Evolutionary conservation across 2,329 filamentous ascomycete genomes (phyloP).

Genomic region (Exophiala sp.): DNA sequence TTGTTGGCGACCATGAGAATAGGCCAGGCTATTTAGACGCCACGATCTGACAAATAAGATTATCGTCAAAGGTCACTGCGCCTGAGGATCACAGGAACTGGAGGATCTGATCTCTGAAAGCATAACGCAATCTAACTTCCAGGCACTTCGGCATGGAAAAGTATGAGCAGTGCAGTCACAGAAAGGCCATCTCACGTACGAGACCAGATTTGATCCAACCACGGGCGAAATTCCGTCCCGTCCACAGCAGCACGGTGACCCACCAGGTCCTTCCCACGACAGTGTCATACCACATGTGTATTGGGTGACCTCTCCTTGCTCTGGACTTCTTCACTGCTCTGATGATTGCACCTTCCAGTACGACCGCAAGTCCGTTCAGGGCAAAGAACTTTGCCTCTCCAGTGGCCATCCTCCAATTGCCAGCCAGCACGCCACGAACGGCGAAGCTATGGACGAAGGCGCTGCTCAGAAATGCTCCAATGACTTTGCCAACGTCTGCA

Average conservation of each 20-base stretch:
- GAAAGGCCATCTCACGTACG: slow-evolving; percentile 37
- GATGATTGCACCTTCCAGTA: slow-evolving; percentile 30
- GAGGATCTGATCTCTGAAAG: too few relatives aligned
- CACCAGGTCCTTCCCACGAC: slow-evolving; percentile 42
- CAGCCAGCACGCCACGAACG: slow-evolving; percentile 40
- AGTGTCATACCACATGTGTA: slow-evolving; percentile 32
- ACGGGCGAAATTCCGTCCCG: slow-evolving; percentile 41
- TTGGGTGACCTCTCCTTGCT: slow-evolving; percentile 14
- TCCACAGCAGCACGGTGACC: slow-evolving; percentile 38
- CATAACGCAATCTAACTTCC: too few relatives aligned
- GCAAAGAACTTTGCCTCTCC: slow-evolving; percentile 36
- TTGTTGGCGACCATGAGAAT: too few relatives aligned
- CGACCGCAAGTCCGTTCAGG: slow-evolving; percentile 34
- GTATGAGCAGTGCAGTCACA: slow-evolving; percentile 2
- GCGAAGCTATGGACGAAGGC: slow-evolving; percentile 43
- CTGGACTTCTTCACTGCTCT: slow-evolving; percentile 25
- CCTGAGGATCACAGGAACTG: too few relatives aligned
- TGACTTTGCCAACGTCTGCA: slow-evolving; percentile 43
- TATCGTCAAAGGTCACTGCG: too few relatives aligned
- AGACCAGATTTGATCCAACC: slow-evolving; percentile 43
- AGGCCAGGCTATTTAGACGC: too few relatives aligned
- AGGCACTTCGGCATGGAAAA: too few relatives aligned
- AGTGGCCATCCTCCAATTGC: slow-evolving; percentile 32
- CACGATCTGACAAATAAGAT: too few relatives aligned
- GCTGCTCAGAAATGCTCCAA: slow-evolving; percentile 42